Evolutionary conservation across 495 filamentous ascomycete species (phyloP).

Genomic region (Podospora sp.): DNA sequence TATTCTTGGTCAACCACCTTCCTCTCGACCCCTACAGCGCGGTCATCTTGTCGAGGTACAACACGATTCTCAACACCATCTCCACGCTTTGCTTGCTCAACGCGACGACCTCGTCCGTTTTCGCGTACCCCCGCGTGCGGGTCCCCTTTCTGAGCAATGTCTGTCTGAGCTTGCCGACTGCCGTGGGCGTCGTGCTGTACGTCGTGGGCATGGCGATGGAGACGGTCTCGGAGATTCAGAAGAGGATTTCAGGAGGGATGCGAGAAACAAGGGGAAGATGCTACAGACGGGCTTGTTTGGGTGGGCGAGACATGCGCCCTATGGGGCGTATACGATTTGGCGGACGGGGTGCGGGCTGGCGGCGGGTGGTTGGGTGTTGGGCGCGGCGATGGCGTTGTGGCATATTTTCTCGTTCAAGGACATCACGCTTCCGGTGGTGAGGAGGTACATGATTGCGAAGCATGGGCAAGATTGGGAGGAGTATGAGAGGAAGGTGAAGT

Average conservation of each 20-base stretch:
- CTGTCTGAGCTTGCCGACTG: constrained; percentile 33
- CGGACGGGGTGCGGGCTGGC: constrained; percentile 54
- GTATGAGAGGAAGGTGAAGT: constrained; percentile 49
- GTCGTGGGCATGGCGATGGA: constrained; percentile 52
- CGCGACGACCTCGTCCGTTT: constrained; percentile 41
- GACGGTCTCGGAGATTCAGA: constrained; percentile 54
- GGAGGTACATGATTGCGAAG: constrained; percentile 52
- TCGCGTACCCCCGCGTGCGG: constrained; percentile 24
- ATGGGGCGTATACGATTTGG: constrained; percentile 60
- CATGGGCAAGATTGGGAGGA: constrained; percentile 50
- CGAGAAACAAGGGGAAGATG: constrained; percentile 56
- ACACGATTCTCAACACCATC: constrained; percentile 50
- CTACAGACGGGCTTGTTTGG: constrained; percentile 56
- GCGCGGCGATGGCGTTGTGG: constrained; percentile 38
- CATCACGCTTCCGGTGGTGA: constrained; percentile 50
- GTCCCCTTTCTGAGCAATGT: neutral
- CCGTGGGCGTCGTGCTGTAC: constrained; percentile 50
- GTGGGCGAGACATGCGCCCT: constrained; percentile 62
- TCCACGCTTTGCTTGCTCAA: constrained; percentile 52
- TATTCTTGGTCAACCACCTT: constrained; percentile 43
- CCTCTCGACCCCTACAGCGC: constrained; percentile 39
- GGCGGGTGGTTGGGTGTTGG: constrained; percentile 50
- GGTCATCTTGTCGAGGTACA: constrained; percentile 41
- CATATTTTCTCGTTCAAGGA: constrained; percentile 50
- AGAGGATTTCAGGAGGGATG: constrained; percentile 55